Evolutionary conservation across 768 basidiomycete genomes (phyloP).

Genomic region (Tricholoma matsutake): DNA sequence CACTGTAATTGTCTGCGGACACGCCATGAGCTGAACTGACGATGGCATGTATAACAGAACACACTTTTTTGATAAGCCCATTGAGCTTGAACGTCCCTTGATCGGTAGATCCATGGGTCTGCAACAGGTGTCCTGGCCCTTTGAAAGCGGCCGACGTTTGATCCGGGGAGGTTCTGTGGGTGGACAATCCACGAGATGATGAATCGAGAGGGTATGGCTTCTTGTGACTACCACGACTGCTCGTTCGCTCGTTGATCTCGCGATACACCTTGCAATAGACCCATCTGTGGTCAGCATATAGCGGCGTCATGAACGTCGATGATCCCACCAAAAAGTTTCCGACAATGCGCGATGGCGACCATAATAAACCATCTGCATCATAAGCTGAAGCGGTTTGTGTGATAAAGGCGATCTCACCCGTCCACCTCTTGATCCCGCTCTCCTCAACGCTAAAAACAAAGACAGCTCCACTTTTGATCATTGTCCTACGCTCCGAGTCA

Average conservation of each 20-base stretch:
- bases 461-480: conserved; percentile 67
- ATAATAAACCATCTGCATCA: conserved; percentile 54
- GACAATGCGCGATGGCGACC: conserved; percentile 83
- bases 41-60: conserved; percentile 6
- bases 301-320: not conserved
- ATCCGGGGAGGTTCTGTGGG: conserved; percentile 40
- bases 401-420: conserved; percentile 40
- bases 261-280: conserved; percentile 64
- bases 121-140: conserved; percentile 28
- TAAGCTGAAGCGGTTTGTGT: conserved; percentile 14
- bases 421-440: conserved; percentile 87
- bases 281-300: not conserved
- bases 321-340: conserved; percentile 75
- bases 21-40: conserved; percentile 2
- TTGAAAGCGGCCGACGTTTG: conserved; percentile 32
- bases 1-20: conserved; percentile 75
- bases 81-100: conserved; percentile 63
- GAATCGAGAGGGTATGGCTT: conserved; percentile 52
- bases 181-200: conserved; percentile 33
- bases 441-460: conserved; percentile 90
- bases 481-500: conserved; percentile 69
- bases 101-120: conserved; percentile 34
- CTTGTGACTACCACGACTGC: conserved; percentile 50
- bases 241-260: conserved; percentile 69
- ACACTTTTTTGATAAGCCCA: conserved; percentile 82